Evolutionary conservation across 2,329 filamentous ascomycete species (phyloP).

Genomic region (Ceratocystis destructans): DNA sequence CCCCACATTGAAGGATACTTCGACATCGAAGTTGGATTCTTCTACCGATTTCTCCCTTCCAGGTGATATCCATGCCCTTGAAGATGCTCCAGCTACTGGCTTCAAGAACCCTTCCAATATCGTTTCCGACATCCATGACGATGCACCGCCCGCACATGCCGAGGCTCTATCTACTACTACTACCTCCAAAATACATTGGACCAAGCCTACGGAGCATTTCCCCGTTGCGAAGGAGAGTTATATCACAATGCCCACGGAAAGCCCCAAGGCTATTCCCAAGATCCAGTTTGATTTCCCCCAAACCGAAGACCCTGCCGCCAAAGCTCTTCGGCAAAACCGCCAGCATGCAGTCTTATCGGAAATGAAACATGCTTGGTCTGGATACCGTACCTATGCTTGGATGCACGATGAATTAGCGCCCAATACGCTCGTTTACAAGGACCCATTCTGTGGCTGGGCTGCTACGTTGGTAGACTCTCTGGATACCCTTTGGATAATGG

Average conservation of each 20-base stretch:
- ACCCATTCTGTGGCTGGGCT: slow-evolving; percentile 86
- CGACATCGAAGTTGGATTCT: background rate
- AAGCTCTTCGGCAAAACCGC: slow-evolving; percentile 49
- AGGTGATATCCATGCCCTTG: background rate
- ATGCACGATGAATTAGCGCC: slow-evolving; percentile 76
- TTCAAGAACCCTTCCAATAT: background rate
- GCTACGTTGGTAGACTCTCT: slow-evolving; percentile 72
- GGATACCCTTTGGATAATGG: slow-evolving; percentile 82
- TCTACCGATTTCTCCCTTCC: slow-evolving; percentile 13
- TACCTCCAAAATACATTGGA: slow-evolving; percentile 48
- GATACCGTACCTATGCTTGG: slow-evolving; percentile 70
- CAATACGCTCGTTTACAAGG: slow-evolving; percentile 49
- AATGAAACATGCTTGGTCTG: slow-evolving; percentile 65
- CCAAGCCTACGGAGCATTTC: slow-evolving; percentile 59
- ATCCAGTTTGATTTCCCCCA: slow-evolving; percentile 60
- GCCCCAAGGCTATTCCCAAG: slow-evolving; percentile 54
- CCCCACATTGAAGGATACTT: slow-evolving; percentile 10
- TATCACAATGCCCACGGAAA: slow-evolving; percentile 60
- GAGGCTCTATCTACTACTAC: background rate
- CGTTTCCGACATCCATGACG: slow-evolving; percentile 1
- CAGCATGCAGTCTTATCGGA: slow-evolving; percentile 56
- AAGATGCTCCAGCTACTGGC: background rate
- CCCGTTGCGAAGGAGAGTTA: slow-evolving; percentile 58
- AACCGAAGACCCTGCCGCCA: slow-evolving; percentile 46
- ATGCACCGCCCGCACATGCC: background rate